Evolutionary conservation across 495 filamentous ascomycete species (phyloP), one percentile per base, ranked within the genome.

Genomic region (Aspergillus sclerotioniger): DNA sequence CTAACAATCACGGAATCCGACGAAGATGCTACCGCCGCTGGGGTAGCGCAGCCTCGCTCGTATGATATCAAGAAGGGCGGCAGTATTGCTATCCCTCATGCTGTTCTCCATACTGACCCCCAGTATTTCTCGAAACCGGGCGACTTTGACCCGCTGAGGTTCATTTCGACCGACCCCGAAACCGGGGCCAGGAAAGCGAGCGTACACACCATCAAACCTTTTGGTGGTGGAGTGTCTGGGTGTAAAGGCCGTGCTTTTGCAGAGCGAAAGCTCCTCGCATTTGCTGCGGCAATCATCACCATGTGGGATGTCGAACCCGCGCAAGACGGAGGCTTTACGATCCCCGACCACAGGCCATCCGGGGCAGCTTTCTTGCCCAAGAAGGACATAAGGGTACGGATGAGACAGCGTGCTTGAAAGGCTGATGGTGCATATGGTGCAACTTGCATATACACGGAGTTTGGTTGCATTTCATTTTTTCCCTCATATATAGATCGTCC

Each of bases 281-380:
- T 79, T 6, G 63, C 76, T 3, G 80, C 77, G 21, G 66, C 78
- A 4, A 69, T 86, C 19, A 59, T 85, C 8, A 66, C 74, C 8
- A 67, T 77, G 59, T 85, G 83, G 72, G 77, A 86, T 32, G 69
- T 84, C 54, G 70, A 80, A 37, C 70, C 82, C 6, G 59, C 67
- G 2, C 62, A 68, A 49, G 68, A 56, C 8, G 51, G 57, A n/a
- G 59, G 51, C 3, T 65, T 74, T 32, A 59, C 48, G 9, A 63
- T 75, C 10, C 77, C 77, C 0, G 61, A 60, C 1, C 63, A 76
- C 54, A 68, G 60, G 41, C 53, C 60, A 10, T 71, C 72, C 5
- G 71, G 67, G 58, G 75, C 70, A 0, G 67, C 72, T 51, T 79
- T 69, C 58, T 59, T 66, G 57, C 73, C 76, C 5, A 62, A 66